Evolutionary conservation across 306 rosid genomes (phyloP), one percentile per base, ranked within the genome.

Genomic region (Dicorynia guianensis): DNA sequence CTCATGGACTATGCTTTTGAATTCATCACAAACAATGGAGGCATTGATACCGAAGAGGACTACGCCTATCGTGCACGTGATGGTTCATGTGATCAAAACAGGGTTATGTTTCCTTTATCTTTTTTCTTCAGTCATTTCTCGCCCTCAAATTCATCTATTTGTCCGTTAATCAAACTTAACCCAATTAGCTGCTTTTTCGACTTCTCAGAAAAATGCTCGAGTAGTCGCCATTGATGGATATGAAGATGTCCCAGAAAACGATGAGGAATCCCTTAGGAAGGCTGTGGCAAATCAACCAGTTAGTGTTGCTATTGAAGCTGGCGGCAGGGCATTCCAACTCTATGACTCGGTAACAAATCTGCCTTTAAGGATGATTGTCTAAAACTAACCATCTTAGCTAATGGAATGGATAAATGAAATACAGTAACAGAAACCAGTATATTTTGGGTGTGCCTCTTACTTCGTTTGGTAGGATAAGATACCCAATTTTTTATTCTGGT

Each of bases 221-320:
- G 98, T 86, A 36, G 97, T 92, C n/a, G 60, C 86, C 44, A 92
- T 95, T 33, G 90, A 89, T 77, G 90, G 90, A 36, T 89, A 82
- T 57, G 97, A 95, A 83, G 96, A 92, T 75, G 90, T 92, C 10
- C 98, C 97, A 1, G 42, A 44, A 69, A 92, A 92, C 40, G 92
- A 95, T 79, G 97, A 95, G 84, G 81, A 70, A 17, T 66, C 97
- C 15, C 80, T 95, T 84, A 86, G 58, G 85, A 92, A 89, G 71
- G 97, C 98, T 4, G 82, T 89, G 75, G 86, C 97, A 49, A 38
- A 81, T 74, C 97, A 95, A 81, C 97, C 97, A 0, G 71, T 92
- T 76, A 89, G 93, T 43, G 93, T 92, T 68, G 98, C 98, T 79
- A 89, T 92, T 82, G 98, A 95, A 87, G 97, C 97, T 53, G 97